Percentiles rank a stretch among this genome's conserved stretches.
These are phyloP conservation scores for Fusarium decemcellulare DNA, from an alignment of 2,329 filamentous ascomycete genomes.

Conservation along the genomic window DNA sequence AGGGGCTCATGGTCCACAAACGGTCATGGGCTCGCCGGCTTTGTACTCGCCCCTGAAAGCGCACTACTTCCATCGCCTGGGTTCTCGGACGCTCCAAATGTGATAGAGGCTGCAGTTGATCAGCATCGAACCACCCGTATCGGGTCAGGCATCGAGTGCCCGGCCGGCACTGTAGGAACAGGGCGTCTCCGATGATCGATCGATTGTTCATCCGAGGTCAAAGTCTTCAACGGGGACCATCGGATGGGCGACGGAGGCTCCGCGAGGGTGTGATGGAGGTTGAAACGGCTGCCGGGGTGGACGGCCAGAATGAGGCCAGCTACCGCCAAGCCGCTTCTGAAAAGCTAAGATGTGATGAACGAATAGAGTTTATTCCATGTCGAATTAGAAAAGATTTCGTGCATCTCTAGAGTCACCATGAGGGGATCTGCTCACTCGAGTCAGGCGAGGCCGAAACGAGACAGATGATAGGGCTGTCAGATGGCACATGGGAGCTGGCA, in stretches of 20 bases:
- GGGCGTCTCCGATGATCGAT: not conserved
- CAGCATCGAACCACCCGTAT: not conserved
- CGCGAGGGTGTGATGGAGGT: conserved; percentile 11
- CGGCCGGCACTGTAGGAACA: not conserved
- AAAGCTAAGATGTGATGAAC: not conserved
- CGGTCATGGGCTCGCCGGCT: not conserved
- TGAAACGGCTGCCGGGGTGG: conserved; percentile 1
- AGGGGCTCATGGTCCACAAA: not conserved
- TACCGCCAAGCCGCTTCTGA: not conserved
- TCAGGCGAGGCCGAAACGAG: not conserved
- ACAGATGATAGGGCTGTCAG: not conserved
- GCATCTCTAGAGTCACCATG: not conserved
- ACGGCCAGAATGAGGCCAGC: not conserved
- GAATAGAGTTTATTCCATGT: conserved; percentile 8
- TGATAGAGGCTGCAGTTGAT: conserved; percentile 10
- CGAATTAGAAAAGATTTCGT: not conserved
- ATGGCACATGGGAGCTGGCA: not conserved
- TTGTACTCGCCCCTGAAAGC: not conserved
- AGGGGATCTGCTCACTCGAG: not conserved
- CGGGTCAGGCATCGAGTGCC: not conserved
- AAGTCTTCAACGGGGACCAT: too few relatives aligned
- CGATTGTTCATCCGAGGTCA: not conserved
- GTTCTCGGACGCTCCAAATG: conserved; percentile 5
- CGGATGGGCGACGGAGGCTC: conserved; percentile 1
- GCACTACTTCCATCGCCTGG: not conserved